phyloP scores from a whole-genome alignment of 257 asterid species.

The Cynanchum wilfordii region DNA sequence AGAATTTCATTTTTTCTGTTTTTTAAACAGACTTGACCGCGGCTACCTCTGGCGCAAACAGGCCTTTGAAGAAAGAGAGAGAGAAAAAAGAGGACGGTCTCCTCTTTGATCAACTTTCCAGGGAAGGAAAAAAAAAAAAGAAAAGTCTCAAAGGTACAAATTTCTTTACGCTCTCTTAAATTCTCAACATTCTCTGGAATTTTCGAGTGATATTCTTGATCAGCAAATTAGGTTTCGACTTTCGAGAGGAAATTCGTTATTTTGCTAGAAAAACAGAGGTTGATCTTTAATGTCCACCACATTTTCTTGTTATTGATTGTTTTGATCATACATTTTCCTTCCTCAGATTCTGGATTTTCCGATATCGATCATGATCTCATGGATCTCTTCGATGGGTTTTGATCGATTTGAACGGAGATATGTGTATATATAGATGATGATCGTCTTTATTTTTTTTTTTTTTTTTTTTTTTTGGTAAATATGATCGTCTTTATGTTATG shows the following conservation, averaged over 20 bases:
- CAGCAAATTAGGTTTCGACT: not conserved
- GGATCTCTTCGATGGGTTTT: not conserved
- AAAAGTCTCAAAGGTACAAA: slow-evolving; percentile 16
- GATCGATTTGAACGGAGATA: not conserved
- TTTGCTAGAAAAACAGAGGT: not conserved
- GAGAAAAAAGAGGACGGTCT: not conserved
- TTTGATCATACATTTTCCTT: not conserved
- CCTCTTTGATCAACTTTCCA: not conserved
- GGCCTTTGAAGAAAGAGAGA: not conserved
- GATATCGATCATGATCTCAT: not conserved
- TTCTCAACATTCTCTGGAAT: not conserved
- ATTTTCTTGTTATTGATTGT: not conserved
- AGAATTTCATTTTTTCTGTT: slow-evolving; percentile 24
- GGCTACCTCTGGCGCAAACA: slow-evolving; percentile 22
- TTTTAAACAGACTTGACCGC: slow-evolving; percentile 35
- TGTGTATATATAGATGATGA: not conserved
- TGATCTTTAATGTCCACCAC: not conserved
- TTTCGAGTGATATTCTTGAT: not conserved
- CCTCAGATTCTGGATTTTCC: no score
- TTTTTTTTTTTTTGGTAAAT: no score
- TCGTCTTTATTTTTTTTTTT: no score
- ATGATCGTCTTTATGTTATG: not conserved
- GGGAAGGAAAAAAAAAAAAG: not conserved
- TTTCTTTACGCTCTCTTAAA: not conserved
- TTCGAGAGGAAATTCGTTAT: not conserved